Evolutionary conservation across 202 grass and related monocot species (phyloP).

Genomic region (Schoenoplectus tabernaemontani): DNA sequence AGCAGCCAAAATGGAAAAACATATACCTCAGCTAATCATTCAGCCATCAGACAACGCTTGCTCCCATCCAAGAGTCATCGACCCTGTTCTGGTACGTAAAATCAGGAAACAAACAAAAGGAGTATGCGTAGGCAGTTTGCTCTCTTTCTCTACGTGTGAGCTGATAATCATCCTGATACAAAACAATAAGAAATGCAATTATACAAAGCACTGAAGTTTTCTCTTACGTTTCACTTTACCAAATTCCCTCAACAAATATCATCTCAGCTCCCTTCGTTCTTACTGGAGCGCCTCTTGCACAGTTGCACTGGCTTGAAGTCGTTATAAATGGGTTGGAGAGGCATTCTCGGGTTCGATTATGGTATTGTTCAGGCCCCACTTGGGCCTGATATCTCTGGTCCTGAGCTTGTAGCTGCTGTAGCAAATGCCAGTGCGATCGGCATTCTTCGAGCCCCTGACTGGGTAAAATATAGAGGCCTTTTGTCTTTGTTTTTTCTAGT

Average conservation of each 20-base stretch:
- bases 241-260: background rate
- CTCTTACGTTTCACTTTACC: background rate
- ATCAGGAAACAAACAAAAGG: background rate
- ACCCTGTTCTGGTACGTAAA: background rate
- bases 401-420: conserved; percentile 78
- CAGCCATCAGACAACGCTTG: background rate
- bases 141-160: background rate
- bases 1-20: background rate
- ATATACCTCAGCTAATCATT: background rate
- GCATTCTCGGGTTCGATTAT: conserved; percentile 77
- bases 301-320: background rate
- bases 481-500: no score
- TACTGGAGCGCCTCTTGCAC: background rate
- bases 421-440: conserved; percentile 76
- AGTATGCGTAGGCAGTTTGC: background rate
- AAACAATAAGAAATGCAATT: background rate
- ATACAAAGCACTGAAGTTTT: background rate
- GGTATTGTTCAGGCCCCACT: conserved; percentile 83
- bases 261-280: background rate
- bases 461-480: conserved; percentile 33
- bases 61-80: background rate
- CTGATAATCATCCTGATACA: background rate
- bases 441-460: conserved; percentile 78
- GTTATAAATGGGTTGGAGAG: conserved; percentile 60
- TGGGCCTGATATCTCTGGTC: conserved; percentile 82